A percentile compares a stretch with the other conserved stretches of the same genome.
Conservation (phyloP, 2,329 filamentous ascomycete genomes). For the Pezicula neosporulosa region DNA sequence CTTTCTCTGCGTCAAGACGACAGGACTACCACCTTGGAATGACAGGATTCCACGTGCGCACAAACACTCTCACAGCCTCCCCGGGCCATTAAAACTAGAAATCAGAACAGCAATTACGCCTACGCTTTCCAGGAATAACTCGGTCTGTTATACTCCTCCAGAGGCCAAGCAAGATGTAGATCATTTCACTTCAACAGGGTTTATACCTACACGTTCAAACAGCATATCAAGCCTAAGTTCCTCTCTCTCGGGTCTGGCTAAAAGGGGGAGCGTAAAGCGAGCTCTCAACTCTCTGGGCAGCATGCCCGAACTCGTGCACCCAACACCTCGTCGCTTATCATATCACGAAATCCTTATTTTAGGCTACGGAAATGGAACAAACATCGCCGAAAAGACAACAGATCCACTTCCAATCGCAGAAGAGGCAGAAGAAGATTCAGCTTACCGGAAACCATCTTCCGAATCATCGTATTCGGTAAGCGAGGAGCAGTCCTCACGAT, state of each 20-base stretch:
- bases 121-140: too few relatives aligned
- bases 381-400: constrained; percentile 19
- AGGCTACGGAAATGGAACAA: constrained; percentile 52
- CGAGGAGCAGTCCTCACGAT: constrained; percentile 15
- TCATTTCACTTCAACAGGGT: too few relatives aligned
- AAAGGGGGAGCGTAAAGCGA: constrained; percentile 21
- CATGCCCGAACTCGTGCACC: constrained; percentile 22
- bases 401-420: constrained; percentile 1
- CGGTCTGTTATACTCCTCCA: background rate
- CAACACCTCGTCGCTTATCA: constrained; percentile 19
- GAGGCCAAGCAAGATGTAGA: constrained; percentile 53
- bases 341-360: constrained; percentile 51
- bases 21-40: constrained; percentile 24
- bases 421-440: background rate
- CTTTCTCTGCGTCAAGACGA: constrained; percentile 28
- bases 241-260: constrained; percentile 14
- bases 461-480: constrained; percentile 11
- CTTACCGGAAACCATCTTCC: constrained; percentile 8
- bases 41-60: constrained; percentile 13
- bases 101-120: too few relatives aligned
- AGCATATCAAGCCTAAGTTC: constrained; percentile 14
- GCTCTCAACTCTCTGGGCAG: constrained; percentile 23
- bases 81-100: constrained; percentile 11
- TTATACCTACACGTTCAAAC: constrained; percentile 3
- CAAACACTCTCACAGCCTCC: constrained; percentile 14